phyloP scores from a whole-genome alignment of 202 grass and related monocot species.

The Eragrostis tef region DNA sequence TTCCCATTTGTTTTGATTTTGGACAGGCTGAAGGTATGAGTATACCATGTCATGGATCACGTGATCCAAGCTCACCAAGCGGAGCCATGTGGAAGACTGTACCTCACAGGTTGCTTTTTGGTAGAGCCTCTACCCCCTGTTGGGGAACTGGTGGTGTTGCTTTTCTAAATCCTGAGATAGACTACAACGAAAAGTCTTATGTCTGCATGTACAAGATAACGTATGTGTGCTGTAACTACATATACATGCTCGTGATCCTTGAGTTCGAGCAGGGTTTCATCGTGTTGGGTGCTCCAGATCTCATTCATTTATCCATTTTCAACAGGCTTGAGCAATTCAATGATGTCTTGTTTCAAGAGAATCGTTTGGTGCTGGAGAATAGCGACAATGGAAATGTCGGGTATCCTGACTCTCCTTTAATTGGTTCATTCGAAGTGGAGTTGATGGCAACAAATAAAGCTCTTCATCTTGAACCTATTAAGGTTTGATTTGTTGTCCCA shows the following conservation, averaged over 20 bases:
- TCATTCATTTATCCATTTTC: conserved; percentile 30
- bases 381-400: conserved; percentile 29
- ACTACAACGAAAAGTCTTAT: conserved; percentile 59
- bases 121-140: conserved; percentile 61
- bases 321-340: conserved; percentile 95
- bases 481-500: conserved; percentile 55
- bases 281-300: neutral
- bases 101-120: conserved; percentile 82
- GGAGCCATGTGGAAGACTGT: conserved; percentile 72
- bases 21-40: conserved; percentile 77
- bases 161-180: conserved; percentile 77
- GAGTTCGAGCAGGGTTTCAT: neutral
- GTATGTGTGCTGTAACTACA: conserved; percentile 55
- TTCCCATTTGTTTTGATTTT: conserved; percentile 44
- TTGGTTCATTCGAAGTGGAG: conserved; percentile 60
- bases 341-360: conserved; percentile 92
- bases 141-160: conserved; percentile 91
- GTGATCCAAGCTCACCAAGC: conserved; percentile 69
- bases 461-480: conserved; percentile 73
- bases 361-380: conserved; percentile 58
- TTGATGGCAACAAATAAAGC: conserved; percentile 61
- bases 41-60: conserved; percentile 68
- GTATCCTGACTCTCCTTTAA: conserved; percentile 68
- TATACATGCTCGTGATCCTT: conserved; percentile 6
- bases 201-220: conserved; percentile 96